phyloP scores from a whole-genome alignment of 2,329 filamentous ascomycete species.

The Aspergillus viridinutans region DNA sequence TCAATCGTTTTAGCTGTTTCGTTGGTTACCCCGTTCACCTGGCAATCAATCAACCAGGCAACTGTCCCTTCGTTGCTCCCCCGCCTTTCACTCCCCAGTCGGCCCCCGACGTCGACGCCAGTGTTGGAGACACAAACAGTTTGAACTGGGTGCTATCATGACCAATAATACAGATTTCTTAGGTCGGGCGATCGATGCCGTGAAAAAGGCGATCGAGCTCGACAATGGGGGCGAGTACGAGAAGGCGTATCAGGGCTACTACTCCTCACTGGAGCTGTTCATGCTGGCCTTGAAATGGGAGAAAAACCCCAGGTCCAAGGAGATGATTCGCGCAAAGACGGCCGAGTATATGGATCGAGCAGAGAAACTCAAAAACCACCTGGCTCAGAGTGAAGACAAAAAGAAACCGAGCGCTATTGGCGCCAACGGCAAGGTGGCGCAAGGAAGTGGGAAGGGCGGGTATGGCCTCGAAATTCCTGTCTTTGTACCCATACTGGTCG shows the following conservation, averaged over 20 bases:
- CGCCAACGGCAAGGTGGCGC: conserved; percentile 49
- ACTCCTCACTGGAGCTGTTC: conserved; percentile 92
- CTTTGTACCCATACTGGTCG: background rate
- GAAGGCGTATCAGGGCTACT: conserved; percentile 94
- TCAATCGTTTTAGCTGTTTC: background rate
- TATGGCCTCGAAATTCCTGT: conserved; percentile 29
- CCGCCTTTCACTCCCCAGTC: conserved; percentile 4
- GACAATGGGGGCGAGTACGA: conserved; percentile 96
- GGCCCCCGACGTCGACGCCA: conserved; percentile 5
- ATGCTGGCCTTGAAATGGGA: conserved; percentile 99
- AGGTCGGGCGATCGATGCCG: conserved; percentile 90
- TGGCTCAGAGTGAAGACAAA: conserved; percentile 59
- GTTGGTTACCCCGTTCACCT: conserved; percentile 9
- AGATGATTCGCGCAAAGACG: conserved; percentile 93
- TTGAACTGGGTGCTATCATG: conserved; percentile 54
- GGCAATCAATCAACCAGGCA: conserved; percentile 8
- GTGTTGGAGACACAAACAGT: background rate
- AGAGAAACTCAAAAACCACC: conserved; percentile 92
- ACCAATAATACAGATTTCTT: conserved; percentile 96
- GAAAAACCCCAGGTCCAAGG: conserved; percentile 95
- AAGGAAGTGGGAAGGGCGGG: conserved; percentile 53
- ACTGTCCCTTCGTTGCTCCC: conserved; percentile 10
- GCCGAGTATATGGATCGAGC: conserved; percentile 98
- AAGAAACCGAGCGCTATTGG: conserved; percentile 51
- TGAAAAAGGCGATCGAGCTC: conserved; percentile 95